Evolutionary conservation across 1,284 basidiomycete species (phyloP).

Genomic region (Flammula alnicola): DNA sequence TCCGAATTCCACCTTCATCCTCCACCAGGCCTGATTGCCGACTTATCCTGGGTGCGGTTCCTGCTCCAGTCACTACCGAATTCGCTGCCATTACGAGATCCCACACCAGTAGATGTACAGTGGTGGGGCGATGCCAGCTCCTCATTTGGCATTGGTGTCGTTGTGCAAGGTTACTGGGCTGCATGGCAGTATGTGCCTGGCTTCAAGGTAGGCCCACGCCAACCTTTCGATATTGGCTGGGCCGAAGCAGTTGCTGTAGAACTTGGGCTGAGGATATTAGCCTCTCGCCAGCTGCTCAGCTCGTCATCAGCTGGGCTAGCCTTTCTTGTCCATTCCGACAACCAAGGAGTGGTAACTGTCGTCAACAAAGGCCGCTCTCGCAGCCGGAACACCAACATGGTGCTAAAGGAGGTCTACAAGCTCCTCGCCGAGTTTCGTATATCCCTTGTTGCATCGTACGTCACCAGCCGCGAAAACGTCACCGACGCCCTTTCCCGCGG

Average conservation of each 20-base stretch:
- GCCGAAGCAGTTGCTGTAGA: slow-evolving; percentile 38
- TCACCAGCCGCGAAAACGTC: slow-evolving; percentile 33
- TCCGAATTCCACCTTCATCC: slow-evolving; percentile 1
- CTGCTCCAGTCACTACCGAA: slow-evolving; percentile 28
- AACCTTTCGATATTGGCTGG: slow-evolving; percentile 40
- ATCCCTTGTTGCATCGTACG: slow-evolving; percentile 21
- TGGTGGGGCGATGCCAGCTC: slow-evolving; percentile 47
- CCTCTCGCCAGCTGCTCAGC: neutral
- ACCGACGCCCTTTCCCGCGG: slow-evolving; percentile 39
- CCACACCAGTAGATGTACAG: slow-evolving; percentile 28
- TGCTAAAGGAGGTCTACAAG: slow-evolving; percentile 34
- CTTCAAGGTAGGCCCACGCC: slow-evolving; percentile 33
- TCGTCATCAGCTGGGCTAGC: neutral
- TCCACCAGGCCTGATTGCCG: slow-evolving; percentile 14
- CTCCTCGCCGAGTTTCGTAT: slow-evolving; percentile 25
- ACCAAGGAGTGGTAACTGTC: slow-evolving; percentile 32
- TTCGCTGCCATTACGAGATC: slow-evolving; percentile 22
- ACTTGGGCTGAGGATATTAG: slow-evolving; percentile 30
- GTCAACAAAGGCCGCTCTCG: slow-evolving; percentile 36
- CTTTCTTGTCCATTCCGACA: slow-evolving; percentile 33
- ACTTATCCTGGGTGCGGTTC: slow-evolving; percentile 27
- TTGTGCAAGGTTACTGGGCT: slow-evolving; percentile 33
- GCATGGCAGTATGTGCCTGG: slow-evolving; percentile 37
- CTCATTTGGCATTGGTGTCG: slow-evolving; percentile 43
- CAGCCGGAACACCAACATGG: slow-evolving; percentile 30